Evolutionary conservation across 768 basidiomycete genomes (phyloP).

Genomic region (Leccinum aurantiacum): DNA sequence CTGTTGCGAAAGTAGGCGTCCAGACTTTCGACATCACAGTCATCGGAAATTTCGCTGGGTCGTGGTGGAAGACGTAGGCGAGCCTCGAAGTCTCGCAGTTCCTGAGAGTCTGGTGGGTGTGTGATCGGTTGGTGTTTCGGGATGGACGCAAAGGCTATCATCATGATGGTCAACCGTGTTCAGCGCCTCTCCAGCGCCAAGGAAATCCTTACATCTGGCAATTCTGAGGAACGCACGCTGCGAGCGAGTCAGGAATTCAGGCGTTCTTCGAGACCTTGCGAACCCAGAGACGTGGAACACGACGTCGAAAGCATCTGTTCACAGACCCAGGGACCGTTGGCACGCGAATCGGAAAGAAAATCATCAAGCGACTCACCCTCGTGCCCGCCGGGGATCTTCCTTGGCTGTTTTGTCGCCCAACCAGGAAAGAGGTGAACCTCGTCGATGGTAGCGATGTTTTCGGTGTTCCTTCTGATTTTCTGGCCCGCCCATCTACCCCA

Average conservation of each 20-base stretch:
- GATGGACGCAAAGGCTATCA: constrained; percentile 67
- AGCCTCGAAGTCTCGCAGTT: constrained; percentile 30
- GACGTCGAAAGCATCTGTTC: constrained; percentile 60
- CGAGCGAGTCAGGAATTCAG: constrained; percentile 64
- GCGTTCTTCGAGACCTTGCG: constrained; percentile 58
- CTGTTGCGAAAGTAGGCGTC: constrained; percentile 49
- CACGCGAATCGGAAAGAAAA: neutral
- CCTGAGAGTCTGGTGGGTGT: constrained; percentile 19
- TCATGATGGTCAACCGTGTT: constrained; percentile 4
- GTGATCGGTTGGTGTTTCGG: constrained; percentile 51
- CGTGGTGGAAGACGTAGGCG: constrained; percentile 50
- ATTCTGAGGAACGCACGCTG: constrained; percentile 75
- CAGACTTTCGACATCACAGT: constrained; percentile 54
- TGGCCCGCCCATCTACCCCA: constrained; percentile 68
- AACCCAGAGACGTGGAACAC: constrained; percentile 78
- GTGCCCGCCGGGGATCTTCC: constrained; percentile 21
- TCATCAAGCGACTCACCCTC: constrained; percentile 22
- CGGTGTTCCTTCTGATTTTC: constrained; percentile 42
- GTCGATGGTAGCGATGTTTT: constrained; percentile 36
- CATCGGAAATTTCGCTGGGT: constrained; percentile 60
- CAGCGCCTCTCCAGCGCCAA: neutral
- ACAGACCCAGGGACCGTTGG: neutral
- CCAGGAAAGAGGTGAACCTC: constrained; percentile 71
- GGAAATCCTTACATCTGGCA: constrained; percentile 59
- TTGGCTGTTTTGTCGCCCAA: constrained; percentile 67